Base-by-base conservation (phyloP, 1,284 basidiomycete species). In the Naganishia sp. region DNA sequence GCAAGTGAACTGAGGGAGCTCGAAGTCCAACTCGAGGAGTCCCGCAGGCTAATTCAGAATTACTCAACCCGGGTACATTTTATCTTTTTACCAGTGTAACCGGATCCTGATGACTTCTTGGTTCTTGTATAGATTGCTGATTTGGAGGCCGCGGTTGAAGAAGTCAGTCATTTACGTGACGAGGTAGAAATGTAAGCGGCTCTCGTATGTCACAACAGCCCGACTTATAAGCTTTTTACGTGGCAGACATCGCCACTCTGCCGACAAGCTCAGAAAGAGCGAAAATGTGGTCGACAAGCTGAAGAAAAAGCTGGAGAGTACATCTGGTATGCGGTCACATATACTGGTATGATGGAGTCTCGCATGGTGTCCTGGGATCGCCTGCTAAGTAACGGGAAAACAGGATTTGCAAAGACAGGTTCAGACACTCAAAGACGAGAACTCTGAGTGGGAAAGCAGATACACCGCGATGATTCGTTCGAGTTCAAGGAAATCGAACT, bases 201-300 rank as follows among this genome's bases (percentile, higher is more conserved):
- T 53, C 3, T 16, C 23, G 18, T 21, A 23, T 54, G 45, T 63
- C 36, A 23, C 15, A 10, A 46, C 36, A 13, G 36, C 31, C 10
- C n/a, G 46, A 13, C 25, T 25, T 16, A 39, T n/a, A 15, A 54
- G 33, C 50, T 23, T 13, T 39, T 21, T 64, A 36, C 33, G 56
- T 18, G 64, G 6, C 55, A 93, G 91, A 75, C 90, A 90, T 72
- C 88, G 89, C 25, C 93, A 96, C 79, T 88, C 91, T 4, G 90
- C 90, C 3, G 95, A 97, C 72, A 90, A 88, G 69, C 82, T 94
- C 42, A 89, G 92, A 74, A 97, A 95, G 82, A 90, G 88, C 6
- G 95, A 98, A 78, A 95, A 95, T 73, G 94, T 95, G 42, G 92
- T 97, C 84, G 94, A 98, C 79, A 99, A 98, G 79, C 96, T 97